phyloP scores from a whole-genome alignment of 1,139 yeast genomes.

The Taphrina populina region DNA sequence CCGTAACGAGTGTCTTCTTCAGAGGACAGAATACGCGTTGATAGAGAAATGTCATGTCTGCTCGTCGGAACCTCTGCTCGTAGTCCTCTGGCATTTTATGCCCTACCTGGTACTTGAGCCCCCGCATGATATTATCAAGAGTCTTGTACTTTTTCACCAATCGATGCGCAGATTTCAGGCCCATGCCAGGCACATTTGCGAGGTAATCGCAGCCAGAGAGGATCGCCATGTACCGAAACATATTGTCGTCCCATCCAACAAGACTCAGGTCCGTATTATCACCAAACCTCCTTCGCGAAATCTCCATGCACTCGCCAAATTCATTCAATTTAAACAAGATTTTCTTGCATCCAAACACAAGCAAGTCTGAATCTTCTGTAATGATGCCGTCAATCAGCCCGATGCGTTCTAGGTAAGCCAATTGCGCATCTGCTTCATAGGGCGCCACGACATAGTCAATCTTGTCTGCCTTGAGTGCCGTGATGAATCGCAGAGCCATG shows the following conservation, averaged over 20 bases:
- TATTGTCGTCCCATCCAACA: conserved; percentile 54
- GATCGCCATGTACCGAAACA: conserved; percentile 75
- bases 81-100: conserved; percentile 58
- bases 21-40: conserved; percentile 83
- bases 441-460: conserved; percentile 90
- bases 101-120: conserved; percentile 64
- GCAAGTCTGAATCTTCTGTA: conserved; percentile 90
- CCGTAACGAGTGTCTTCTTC: conserved; percentile 52
- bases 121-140: conserved; percentile 58
- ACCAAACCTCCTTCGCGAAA: conserved; percentile 50
- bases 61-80: conserved; percentile 60
- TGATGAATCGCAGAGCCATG: conserved; percentile 85
- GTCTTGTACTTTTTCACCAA: conserved; percentile 56
- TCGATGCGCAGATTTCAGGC: conserved; percentile 72
- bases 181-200: conserved; percentile 77
- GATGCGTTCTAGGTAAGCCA: conserved; percentile 78
- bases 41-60: conserved; percentile 76
- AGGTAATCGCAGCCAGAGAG: conserved; percentile 96
- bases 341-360: conserved; percentile 78
- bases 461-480: conserved; percentile 58
- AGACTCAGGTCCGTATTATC: conserved; percentile 50
- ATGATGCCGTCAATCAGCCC: conserved; percentile 82
- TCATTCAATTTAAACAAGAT: conserved; percentile 81
- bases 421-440: conserved; percentile 96
- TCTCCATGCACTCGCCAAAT: conserved; percentile 70